Percentiles rank a stretch among this genome's conserved stretches.
Evolutionary conservation across 345 rosid species (phyloP).

Genomic region (Bruguiera parviflora): DNA sequence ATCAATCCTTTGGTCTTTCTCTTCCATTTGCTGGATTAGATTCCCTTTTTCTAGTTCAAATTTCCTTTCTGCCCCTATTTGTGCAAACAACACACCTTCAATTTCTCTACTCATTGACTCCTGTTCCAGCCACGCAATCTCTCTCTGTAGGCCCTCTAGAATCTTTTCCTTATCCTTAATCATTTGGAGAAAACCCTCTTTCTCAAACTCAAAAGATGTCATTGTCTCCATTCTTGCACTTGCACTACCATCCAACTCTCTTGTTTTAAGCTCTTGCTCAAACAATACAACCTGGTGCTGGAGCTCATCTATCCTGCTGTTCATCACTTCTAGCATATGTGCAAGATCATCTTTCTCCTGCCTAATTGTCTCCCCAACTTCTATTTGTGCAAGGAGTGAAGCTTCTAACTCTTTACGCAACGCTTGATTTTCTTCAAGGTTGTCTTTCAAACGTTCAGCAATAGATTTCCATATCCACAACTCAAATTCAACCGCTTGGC

Average conservation of each 20-base stretch:
- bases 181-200: background rate
- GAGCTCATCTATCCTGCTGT: background rate
- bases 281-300: background rate
- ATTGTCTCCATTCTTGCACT: too few species aligned
- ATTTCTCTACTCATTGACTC: constrained; percentile 3
- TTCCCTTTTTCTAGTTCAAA: background rate
- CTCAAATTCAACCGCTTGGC: background rate
- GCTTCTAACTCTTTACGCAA: constrained; percentile 1
- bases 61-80: background rate
- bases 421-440: constrained; percentile 1
- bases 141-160: background rate
- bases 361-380: constrained; percentile 1
- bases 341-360: background rate
- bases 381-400: background rate
- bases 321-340: background rate
- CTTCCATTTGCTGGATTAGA: background rate
- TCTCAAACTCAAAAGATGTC: background rate
- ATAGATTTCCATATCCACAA: constrained; percentile 8
- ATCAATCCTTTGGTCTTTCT: background rate
- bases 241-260: background rate
- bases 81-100: background rate
- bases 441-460: background rate
- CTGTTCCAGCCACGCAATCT: background rate
- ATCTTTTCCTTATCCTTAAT: background rate
- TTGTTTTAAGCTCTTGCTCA: background rate